phyloP scores from a whole-genome alignment of 1,139 yeast genomes.

The Candida glucosophila region DNA sequence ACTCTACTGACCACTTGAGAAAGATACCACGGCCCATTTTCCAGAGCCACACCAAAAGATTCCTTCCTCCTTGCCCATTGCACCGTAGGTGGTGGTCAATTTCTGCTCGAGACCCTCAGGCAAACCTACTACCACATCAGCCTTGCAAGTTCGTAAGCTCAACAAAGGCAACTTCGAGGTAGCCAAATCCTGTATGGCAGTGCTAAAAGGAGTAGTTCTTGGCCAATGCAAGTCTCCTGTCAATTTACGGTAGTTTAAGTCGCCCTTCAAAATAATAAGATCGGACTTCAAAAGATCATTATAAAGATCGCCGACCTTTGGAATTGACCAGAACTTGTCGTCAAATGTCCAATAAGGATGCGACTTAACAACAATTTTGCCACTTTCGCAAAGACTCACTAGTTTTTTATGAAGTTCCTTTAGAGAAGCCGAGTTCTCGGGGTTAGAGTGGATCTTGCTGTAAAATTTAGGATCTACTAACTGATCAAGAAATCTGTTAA shows the following conservation, averaged over 20 bases:
- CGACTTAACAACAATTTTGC: constrained; percentile 49
- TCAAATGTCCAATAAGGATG: constrained; percentile 83
- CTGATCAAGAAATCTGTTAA: constrained; percentile 50
- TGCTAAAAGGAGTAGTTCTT: constrained; percentile 61
- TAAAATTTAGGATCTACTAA: constrained; percentile 47
- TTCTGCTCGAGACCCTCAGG: constrained; percentile 63
- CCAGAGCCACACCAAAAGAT: constrained; percentile 84
- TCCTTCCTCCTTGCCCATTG: constrained; percentile 53
- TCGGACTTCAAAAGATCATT: constrained; percentile 45
- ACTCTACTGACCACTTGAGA: constrained; percentile 8
- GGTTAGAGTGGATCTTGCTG: constrained; percentile 27
- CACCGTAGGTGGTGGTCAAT: constrained; percentile 50
- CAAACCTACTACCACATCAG: constrained; percentile 92
- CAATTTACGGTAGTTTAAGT: constrained; percentile 86
- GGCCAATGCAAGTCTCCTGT: constrained; percentile 90
- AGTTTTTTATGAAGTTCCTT: constrained; percentile 42
- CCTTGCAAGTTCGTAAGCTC: constrained; percentile 87
- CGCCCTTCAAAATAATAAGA: constrained; percentile 86
- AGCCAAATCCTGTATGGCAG: constrained; percentile 66
- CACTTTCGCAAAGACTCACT: constrained; percentile 36
- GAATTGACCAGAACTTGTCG: constrained; percentile 64
- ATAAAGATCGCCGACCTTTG: constrained; percentile 35
- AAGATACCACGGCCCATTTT: constrained; percentile 79
- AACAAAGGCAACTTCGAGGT: constrained; percentile 52
- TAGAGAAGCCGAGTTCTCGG: constrained; percentile 15